Base-by-base conservation (phyloP, 352 stramenopile genomes). In the Lagenidium sp. region DNA sequence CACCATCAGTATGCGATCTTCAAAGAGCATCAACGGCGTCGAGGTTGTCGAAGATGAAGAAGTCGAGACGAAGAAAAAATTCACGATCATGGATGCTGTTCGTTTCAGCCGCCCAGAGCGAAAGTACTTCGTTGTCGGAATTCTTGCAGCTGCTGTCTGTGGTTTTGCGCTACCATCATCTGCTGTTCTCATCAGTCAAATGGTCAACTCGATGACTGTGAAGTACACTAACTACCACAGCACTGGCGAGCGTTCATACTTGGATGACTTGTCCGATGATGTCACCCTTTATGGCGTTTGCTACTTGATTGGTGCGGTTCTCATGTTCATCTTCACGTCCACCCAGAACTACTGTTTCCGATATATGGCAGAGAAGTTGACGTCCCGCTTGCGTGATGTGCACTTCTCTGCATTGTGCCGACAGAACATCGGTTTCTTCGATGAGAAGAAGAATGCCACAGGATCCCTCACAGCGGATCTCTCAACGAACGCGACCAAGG, bases 1-100 rank as follows among this genome's bases (percentile, higher is more conserved):
- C 5, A 95, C 95, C 45, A 80, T 82, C 8, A 60, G 84, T 32
- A 82, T 76, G 2, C 62, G 15, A 44, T n/a, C n/a, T n/a, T n/a
- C n/a, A n/a, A n/a, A n/a, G n/a, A n/a, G n/a, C n/a, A n/a, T n/a
- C n/a, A n/a, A n/a, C n/a, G n/a, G n/a, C n/a, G n/a, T n/a, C 77
- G 11, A 63, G 36, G 7, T 85, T 41, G 21, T 29, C 6, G 29
- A 64, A 36, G 54, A 30, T 36, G 67, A 83, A 43, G 24, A 53
- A 22, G 41, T 77, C 12, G 64, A 81, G 15, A 68, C 82, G 35
- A n/a, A 57, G 28, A 32, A 15, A 32, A 2, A 50, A 60, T 69
- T 71, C 36, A 60, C 59, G 24, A 23, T 72, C 21, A 24, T 45
- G 42, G 53, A 71, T n/a, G 57, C 65, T 1, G 53, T 62, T 39